These are phyloP conservation scores for Graphilbum sp. DNA, from an alignment of 2,329 filamentous ascomycete genomes.

Conservation along the genomic window DNA sequence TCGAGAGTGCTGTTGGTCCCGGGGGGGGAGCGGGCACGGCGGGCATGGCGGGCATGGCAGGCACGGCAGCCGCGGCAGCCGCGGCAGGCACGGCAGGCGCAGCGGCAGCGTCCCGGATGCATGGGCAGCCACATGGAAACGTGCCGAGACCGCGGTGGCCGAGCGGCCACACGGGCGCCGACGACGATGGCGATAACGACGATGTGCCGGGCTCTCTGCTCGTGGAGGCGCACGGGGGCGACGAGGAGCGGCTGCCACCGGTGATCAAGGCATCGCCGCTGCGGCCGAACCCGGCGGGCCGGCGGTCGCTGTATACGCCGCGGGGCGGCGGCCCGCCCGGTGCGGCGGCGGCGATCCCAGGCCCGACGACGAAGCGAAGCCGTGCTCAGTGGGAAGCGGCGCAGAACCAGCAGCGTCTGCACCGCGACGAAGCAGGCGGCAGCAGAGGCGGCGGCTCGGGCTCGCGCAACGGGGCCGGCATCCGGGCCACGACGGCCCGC, in stretches of 20 bases:
- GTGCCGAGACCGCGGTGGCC: conserved; percentile 8
- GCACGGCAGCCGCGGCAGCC: neutral
- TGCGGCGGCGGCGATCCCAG: conserved; percentile 15
- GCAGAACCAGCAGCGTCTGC: conserved; percentile 34
- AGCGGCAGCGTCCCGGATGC: neutral
- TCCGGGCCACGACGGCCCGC: neutral
- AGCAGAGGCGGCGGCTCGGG: conserved; percentile 11
- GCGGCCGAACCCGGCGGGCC: conserved; percentile 4
- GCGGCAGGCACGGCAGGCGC: no score
- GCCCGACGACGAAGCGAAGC: conserved; percentile 25
- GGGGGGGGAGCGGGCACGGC: no score
- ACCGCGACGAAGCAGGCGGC: conserved; percentile 20
- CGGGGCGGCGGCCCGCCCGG: conserved; percentile 13
- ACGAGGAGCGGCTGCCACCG: conserved; percentile 4
- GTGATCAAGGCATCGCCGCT: conserved; percentile 11
- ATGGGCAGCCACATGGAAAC: neutral
- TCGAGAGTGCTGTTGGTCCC: conserved; percentile 11
- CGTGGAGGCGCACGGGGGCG: conserved; percentile 27
- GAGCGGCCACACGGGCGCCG: conserved; percentile 14
- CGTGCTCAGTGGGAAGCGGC: conserved; percentile 38
- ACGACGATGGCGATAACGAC: conserved; percentile 40
- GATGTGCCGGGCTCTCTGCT: conserved; percentile 49
- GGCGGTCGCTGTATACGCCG: neutral
- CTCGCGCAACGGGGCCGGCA: conserved; percentile 9
- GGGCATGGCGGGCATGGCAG: neutral